phyloP scores from a whole-genome alignment of 2,329 filamentous ascomycete genomes.

The Microcyclospora pomicola region DNA sequence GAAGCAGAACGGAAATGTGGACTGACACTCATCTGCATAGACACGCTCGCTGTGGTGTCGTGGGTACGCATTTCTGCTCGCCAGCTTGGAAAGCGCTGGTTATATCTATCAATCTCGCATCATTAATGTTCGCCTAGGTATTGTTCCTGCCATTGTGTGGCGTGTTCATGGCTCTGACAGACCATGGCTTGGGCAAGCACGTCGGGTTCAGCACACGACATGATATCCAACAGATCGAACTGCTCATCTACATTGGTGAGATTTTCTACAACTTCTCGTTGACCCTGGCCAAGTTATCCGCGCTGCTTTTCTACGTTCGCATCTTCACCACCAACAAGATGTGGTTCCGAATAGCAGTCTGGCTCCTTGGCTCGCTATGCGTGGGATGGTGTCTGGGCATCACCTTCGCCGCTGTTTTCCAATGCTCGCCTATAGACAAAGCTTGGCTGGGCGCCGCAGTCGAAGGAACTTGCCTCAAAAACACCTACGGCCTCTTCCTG shows the following conservation, averaged over 20 bases:
- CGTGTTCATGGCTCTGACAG: too few species aligned
- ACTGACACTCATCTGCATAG: too few species aligned
- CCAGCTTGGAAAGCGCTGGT: too few species aligned
- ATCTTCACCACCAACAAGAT: constrained; percentile 3
- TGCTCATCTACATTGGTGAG: constrained; percentile 1
- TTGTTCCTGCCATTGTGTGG: too few species aligned
- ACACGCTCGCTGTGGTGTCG: too few species aligned
- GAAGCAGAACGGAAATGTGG: too few species aligned
- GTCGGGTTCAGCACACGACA: too few species aligned
- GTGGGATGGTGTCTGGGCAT: neutral
- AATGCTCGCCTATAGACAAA: constrained; percentile 2
- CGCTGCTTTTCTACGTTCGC: constrained; percentile 6
- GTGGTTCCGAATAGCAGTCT: constrained; percentile 2
- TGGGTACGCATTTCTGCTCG: too few species aligned
- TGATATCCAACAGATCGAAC: too few species aligned
- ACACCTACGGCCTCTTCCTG: constrained; percentile 9
- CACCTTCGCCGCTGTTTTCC: neutral
- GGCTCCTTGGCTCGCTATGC: constrained; percentile 1
- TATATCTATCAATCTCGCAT: too few species aligned
- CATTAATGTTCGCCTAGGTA: too few species aligned
- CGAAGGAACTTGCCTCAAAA: constrained; percentile 2
- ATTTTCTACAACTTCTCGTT: constrained; percentile 1
- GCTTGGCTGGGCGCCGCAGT: constrained; percentile 2
- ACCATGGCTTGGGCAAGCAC: too few species aligned
- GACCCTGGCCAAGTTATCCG: constrained; percentile 3